phyloP scores from a whole-genome alignment of 345 rosid genomes.

The Salix arbutifolia region DNA sequence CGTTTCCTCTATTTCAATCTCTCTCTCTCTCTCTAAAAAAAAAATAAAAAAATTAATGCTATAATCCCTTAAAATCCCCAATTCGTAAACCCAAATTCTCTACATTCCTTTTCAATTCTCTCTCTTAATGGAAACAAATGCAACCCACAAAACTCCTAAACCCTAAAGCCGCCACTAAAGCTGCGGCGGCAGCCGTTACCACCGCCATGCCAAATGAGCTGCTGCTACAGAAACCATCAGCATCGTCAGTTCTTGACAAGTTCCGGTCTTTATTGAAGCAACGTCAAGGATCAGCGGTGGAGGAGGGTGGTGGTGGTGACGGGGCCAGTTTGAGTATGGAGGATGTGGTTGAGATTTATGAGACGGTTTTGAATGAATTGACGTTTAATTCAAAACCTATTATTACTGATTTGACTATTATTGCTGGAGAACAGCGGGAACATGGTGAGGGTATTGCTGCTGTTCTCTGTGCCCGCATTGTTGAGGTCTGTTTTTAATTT shows the following conservation, averaged over 20 bases:
- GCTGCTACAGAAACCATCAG: constrained; percentile 54
- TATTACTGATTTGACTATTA: constrained; percentile 92
- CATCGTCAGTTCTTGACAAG: constrained; percentile 54
- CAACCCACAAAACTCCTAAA: background rate
- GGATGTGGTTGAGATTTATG: constrained; percentile 75
- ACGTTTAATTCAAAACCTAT: constrained; percentile 93
- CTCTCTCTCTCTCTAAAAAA: background rate
- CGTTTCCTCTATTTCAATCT: background rate
- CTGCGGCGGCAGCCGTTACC: constrained; percentile 6
- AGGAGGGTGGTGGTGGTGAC: constrained; percentile 30
- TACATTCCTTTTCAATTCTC: background rate
- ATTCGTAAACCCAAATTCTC: background rate
- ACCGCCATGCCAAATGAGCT: constrained; percentile 49
- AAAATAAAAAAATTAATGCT: background rate
- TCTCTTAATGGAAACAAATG: background rate
- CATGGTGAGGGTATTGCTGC: constrained; percentile 80
- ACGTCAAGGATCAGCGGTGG: constrained; percentile 44
- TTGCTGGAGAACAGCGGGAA: constrained; percentile 85
- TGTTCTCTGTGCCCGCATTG: constrained; percentile 77
- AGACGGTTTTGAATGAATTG: constrained; percentile 60
- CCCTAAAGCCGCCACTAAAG: constrained; percentile 14
- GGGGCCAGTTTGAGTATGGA: constrained; percentile 26
- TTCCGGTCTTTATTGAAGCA: constrained; percentile 64
- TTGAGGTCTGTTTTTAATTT: constrained; percentile 53
- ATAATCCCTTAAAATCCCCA: background rate